Percentiles rank a stretch among this genome's conserved stretches.
Conservation (phyloP, 495 filamentous ascomycete species). For the Tirmania nivea region DNA sequence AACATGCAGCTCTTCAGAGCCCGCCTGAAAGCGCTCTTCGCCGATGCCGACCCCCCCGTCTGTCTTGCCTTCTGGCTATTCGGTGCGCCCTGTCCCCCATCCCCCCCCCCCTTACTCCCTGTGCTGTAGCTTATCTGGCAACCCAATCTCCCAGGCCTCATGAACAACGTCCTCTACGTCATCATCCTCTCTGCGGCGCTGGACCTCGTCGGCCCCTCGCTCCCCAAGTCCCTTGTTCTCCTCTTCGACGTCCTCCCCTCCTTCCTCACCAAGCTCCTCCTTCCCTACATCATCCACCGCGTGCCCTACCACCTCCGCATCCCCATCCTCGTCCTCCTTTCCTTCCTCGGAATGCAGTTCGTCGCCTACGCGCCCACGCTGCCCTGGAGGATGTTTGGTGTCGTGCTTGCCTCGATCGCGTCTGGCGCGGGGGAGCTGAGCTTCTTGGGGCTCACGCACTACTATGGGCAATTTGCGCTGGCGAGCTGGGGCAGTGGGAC, state of each 20-base stretch:
- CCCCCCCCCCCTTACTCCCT: background rate
- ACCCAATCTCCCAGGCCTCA: slow-evolving; percentile 39
- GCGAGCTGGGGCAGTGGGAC: slow-evolving; percentile 89
- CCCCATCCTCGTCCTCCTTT: slow-evolving; percentile 46
- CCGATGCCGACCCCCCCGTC: slow-evolving; percentile 47
- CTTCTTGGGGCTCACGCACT: slow-evolving; percentile 80
- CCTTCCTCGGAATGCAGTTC: slow-evolving; percentile 64
- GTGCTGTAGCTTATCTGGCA: background rate
- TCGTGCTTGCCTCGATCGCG: slow-evolving; percentile 64
- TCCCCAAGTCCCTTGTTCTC: slow-evolving; percentile 80
- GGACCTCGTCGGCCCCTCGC: slow-evolving; percentile 65
- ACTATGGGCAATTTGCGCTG: slow-evolving; percentile 72
- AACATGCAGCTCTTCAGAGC: slow-evolving; percentile 49
- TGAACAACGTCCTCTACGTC: slow-evolving; percentile 97
- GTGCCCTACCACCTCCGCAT: slow-evolving; percentile 62
- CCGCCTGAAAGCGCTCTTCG: slow-evolving; percentile 39
- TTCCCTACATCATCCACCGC: slow-evolving; percentile 79
- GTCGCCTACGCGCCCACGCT: slow-evolving; percentile 58
- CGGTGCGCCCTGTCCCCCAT: slow-evolving; percentile 35
- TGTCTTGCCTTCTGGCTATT: slow-evolving; percentile 80
- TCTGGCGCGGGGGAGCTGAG: slow-evolving; percentile 72
- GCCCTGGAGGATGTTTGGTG: slow-evolving; percentile 52
- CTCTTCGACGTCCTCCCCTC: slow-evolving; percentile 80
- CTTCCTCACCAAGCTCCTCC: slow-evolving; percentile 67
- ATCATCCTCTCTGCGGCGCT: slow-evolving; percentile 90